A percentile compares a stretch with the other conserved stretches of the same genome.
These are phyloP conservation scores for Parastagonospora nodorum DNA, from an alignment of 2,329 filamentous ascomycete genomes.

Conservation along the genomic window DNA sequence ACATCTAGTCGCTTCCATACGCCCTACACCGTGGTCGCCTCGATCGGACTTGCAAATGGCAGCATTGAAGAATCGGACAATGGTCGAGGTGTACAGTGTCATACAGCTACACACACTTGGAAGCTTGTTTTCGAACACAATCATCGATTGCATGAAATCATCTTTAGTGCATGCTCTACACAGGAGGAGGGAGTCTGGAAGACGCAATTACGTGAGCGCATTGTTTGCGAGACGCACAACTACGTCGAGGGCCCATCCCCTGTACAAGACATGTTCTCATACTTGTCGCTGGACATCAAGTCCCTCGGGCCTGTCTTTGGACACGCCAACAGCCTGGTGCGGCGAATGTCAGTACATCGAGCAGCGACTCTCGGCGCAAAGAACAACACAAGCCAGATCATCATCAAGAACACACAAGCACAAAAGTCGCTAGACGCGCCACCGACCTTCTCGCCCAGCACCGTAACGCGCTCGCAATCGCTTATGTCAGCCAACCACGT, in stretches of 20 bases:
- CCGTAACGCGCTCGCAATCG: constrained; percentile 79
- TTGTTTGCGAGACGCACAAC: constrained; percentile 56
- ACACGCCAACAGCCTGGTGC: constrained; percentile 67
- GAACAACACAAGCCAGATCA: constrained; percentile 72
- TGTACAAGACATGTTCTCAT: constrained; percentile 61
- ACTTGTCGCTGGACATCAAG: constrained; percentile 71
- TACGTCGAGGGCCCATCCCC: constrained; percentile 55
- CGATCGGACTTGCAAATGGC: constrained; percentile 69
- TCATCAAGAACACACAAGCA: constrained; percentile 83
- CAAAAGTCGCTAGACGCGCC: constrained; percentile 61
- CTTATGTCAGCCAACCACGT: constrained; percentile 70
- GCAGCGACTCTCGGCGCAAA: constrained; percentile 75
- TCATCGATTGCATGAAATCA: constrained; percentile 78
- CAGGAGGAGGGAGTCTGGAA: constrained; percentile 84
- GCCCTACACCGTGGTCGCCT: constrained; percentile 75
- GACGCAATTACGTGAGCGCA: constrained; percentile 63
- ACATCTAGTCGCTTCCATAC: constrained; percentile 66
- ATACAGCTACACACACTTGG: constrained; percentile 87
- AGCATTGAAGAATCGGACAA: constrained; percentile 76
- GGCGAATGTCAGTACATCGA: constrained; percentile 77
- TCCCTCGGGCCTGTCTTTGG: constrained; percentile 77
- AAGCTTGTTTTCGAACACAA: constrained; percentile 84
- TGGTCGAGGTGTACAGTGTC: constrained; percentile 83
- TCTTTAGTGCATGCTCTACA: constrained; percentile 83
- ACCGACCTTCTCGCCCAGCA: constrained; percentile 50